Percentiles rank a stretch among this genome's conserved stretches.
phyloP scores from a whole-genome alignment of 352 stramenopile genomes.

The Globisporangium apiculatum region DNA sequence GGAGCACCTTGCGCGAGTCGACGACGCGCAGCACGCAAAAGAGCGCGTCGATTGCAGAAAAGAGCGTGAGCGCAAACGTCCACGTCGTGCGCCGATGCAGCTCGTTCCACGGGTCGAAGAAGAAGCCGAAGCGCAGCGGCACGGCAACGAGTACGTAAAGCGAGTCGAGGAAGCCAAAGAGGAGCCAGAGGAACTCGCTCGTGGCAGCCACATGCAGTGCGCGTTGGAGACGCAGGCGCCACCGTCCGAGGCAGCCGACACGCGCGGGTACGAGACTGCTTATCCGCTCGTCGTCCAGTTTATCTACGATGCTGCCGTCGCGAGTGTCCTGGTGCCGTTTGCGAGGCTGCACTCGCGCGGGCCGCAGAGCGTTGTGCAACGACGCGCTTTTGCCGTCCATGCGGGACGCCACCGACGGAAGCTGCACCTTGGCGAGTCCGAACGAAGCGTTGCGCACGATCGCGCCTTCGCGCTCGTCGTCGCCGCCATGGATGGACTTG shows the following conservation, averaged over 20 bases:
- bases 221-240: too few relatives aligned
- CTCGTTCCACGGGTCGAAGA: constrained; percentile 33
- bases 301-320: neutral
- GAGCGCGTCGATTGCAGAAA: constrained; percentile 19
- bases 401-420: constrained; percentile 7
- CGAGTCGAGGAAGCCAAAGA: constrained; percentile 18
- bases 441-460: constrained; percentile 14
- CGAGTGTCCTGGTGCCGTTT: neutral
- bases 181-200: neutral
- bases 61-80: constrained; percentile 18
- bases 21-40: constrained; percentile 7
- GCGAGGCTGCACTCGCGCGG: neutral
- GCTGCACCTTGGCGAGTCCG: constrained; percentile 8
- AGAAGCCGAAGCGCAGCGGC: constrained; percentile 28
- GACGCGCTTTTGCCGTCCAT: constrained; percentile 1
- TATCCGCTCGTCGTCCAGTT: neutral
- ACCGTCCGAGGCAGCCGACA: neutral
- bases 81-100: constrained; percentile 6
- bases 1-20: neutral
- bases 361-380: constrained; percentile 1
- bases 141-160: constrained; percentile 24
- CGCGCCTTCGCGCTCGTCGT: constrained; percentile 9
- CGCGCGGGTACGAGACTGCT: neutral
- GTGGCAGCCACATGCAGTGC: neutral
- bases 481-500: constrained; percentile 11